Evolutionary conservation across 306 rosid species (phyloP), one percentile per base, ranked within the genome.

Genomic region (Crotalaria pallida): DNA sequence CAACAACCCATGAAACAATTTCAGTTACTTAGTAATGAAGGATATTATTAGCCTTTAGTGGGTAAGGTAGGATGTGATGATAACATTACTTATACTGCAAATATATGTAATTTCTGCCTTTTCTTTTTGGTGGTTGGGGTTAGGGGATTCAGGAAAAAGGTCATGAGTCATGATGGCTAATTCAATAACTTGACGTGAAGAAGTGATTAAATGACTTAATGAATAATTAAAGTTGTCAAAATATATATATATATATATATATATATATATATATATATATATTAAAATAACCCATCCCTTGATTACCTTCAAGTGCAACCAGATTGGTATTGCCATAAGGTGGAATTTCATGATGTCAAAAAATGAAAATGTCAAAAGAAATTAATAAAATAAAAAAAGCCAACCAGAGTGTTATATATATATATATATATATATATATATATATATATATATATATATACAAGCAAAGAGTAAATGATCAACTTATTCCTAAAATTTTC

Each of bases 21-120:
- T 58, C 60, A 53, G 34, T 74, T 63, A 22, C 80, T 47, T 47
- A 11, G 60, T 69, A 29, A 57, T 50, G 62, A 59, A 63, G 75
- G 44, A 29, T 33, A 61, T 45, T 58, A 17, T 57, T 59, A 7
- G 36, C 40, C 69, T 64, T 74, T 31, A 69, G 17, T 74, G 72
- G 10, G 71, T 41, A 34, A 56, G 77, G 57, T 69, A 65, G 62
- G 23, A 45, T 50, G 33, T 36, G 12, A 53, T 64, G 52, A 48
- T 27, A 18, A 24, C 79, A 53, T 77, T 67, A 47, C 74, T 61
- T 24, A 19, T 11, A 72, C 59, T 19, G 58, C 80, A 47, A 23
- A 26, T 55, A 17, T 29, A n/a, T n/a, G 43, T 67, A 31, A 24
- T 56, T 63, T 81, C 65, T 33, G 45, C 24, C 71, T 57, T 64